Percentiles rank a stretch among this genome's conserved stretches.
Conservation (phyloP, 352 stramenopile species). For the Globisporangium viniferum region DNA sequence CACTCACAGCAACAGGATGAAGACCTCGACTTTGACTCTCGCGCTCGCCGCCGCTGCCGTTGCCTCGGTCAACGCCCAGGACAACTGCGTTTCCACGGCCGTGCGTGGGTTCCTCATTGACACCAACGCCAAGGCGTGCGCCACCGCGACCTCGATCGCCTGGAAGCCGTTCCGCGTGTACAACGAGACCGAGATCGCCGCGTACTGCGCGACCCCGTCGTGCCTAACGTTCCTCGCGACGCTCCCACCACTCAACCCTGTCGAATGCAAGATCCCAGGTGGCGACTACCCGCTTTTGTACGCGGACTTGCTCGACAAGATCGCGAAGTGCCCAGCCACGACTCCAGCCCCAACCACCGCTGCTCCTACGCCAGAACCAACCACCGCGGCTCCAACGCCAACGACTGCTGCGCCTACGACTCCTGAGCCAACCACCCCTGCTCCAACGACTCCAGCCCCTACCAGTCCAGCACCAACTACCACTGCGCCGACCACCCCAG, state of each 20-base stretch:
- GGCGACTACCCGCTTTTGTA: not conserved
- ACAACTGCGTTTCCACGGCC: not conserved
- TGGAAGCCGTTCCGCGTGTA: slow-evolving; percentile 7
- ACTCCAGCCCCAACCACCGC: not conserved
- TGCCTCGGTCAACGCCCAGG: not conserved
- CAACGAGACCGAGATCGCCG: slow-evolving; percentile 6
- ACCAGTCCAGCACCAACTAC: not conserved
- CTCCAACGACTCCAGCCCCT: not conserved
- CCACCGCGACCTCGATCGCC: not conserved
- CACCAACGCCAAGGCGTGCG: not conserved
- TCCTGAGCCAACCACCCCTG: not conserved
- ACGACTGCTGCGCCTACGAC: not conserved
- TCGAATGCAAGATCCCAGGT: slow-evolving; percentile 6
- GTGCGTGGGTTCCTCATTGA: not conserved
- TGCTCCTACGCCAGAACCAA: not conserved
- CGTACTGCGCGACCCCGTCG: not conserved
- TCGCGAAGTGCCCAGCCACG: not conserved
- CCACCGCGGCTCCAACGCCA: too few relatives aligned
- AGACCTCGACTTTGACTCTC: not conserved
- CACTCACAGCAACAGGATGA: not conserved
- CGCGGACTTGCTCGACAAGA: not conserved
- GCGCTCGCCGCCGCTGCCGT: not conserved
- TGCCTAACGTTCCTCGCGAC: slow-evolving; percentile 8
- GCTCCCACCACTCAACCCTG: slow-evolving; percentile 6
- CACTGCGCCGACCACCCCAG: not conserved